phyloP scores from a whole-genome alignment of 2,329 filamentous ascomycete genomes.

The Aspergillus viridinutans region DNA sequence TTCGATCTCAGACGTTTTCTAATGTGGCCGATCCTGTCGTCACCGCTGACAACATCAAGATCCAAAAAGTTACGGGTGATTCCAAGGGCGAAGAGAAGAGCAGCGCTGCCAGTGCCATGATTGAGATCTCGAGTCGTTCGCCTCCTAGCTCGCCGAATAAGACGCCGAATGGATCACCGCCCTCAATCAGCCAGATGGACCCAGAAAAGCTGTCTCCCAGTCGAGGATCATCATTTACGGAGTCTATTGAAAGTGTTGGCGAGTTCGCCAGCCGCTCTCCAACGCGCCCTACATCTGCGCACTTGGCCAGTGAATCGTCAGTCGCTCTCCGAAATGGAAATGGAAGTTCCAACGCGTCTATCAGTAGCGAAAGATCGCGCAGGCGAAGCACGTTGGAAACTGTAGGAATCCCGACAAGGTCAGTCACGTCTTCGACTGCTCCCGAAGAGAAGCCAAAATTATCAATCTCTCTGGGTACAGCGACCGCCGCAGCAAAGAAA shows the following conservation, averaged over 20 bases:
- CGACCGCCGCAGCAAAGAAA: conserved; percentile 56
- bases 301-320: conserved; percentile 20
- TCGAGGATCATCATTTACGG: conserved; percentile 50
- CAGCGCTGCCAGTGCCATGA: conserved; percentile 62
- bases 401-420: conserved; percentile 26
- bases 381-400: conserved; percentile 30
- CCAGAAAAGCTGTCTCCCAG: conserved; percentile 34
- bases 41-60: conserved; percentile 62
- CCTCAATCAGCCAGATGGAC: conserved; percentile 32
- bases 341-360: conserved; percentile 22
- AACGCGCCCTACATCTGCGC: conserved; percentile 26
- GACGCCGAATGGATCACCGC: conserved; percentile 45
- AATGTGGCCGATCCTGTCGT: conserved; percentile 62
- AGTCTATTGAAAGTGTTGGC: conserved; percentile 35
- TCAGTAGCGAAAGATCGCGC: conserved; percentile 24
- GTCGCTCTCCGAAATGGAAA: conserved; percentile 18
- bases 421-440: conserved; percentile 21
- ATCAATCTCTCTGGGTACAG: conserved; percentile 44
- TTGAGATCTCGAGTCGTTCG: conserved; percentile 61
- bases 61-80: conserved; percentile 58
- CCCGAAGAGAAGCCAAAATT: conserved; percentile 37
- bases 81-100: conserved; percentile 54
- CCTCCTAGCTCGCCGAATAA: conserved; percentile 51
- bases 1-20: conserved; percentile 61
- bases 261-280: conserved; percentile 18